Evolutionary conservation across 805 yeast species (phyloP).

Genomic region (Starmera dryadoides): DNA sequence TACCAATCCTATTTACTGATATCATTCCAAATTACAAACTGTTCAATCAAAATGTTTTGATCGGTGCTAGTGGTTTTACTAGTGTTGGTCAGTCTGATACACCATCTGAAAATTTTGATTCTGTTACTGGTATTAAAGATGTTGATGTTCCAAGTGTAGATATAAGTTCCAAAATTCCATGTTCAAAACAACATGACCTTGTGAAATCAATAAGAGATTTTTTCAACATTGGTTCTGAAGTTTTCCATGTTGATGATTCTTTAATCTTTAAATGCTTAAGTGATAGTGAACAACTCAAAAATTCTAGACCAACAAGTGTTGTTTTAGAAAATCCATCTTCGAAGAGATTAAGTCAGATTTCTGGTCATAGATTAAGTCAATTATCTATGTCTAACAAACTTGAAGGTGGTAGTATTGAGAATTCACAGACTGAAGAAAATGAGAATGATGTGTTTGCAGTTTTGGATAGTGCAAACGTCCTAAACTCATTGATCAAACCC

Average conservation of each 20-base stretch:
- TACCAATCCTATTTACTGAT: constrained; percentile 61
- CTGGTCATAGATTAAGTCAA: constrained; percentile 19
- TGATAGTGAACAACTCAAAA: constrained; percentile 22
- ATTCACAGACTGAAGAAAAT: constrained; percentile 22
- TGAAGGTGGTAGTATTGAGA: constrained; percentile 17
- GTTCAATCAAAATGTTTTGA: constrained; percentile 42
- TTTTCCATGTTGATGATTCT: constrained; percentile 47
- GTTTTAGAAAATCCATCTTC: constrained; percentile 38
- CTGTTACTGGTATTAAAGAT: constrained; percentile 39
- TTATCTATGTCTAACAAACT: constrained; percentile 2
- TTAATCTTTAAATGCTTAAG: constrained; percentile 52
- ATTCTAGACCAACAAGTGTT: constrained; percentile 38
- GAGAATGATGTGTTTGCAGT: constrained; percentile 24
- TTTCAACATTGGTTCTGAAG: constrained; percentile 51
- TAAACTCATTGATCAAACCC: constrained; percentile 21
- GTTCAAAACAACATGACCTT: constrained; percentile 37
- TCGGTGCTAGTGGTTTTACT: constrained; percentile 46
- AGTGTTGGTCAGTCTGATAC: constrained; percentile 1
- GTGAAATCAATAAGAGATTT: constrained; percentile 54
- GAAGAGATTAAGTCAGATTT: constrained; percentile 31
- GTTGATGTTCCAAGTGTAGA: constrained; percentile 29
- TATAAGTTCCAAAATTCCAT: constrained; percentile 14
- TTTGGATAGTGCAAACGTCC: constrained; percentile 19
- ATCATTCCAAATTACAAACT: constrained; percentile 46
- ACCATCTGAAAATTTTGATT: constrained; percentile 1